A percentile compares a stretch with the other conserved stretches of the same genome.
Evolutionary conservation across 2,329 filamentous ascomycete species (phyloP).

Genomic region (Epichloe amarillans): DNA sequence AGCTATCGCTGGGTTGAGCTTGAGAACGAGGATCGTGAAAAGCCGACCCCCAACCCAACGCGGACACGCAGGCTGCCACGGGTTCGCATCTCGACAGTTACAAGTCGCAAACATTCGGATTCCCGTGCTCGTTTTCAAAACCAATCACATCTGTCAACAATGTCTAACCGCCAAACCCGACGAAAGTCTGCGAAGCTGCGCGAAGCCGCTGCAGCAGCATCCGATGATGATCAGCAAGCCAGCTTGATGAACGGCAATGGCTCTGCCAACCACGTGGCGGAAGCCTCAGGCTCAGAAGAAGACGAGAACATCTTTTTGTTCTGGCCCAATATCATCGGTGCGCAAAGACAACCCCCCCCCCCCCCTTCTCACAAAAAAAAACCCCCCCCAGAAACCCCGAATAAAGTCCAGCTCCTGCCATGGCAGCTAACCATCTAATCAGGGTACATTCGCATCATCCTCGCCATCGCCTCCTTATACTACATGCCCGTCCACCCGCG

Average conservation of each 20-base stretch:
- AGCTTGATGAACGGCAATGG: constrained; percentile 32
- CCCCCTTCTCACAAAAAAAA: neutral
- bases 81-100: neutral
- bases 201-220: constrained; percentile 10
- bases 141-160: constrained; percentile 10
- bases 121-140: neutral
- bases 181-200: constrained; percentile 24
- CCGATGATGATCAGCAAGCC: constrained; percentile 16
- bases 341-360: constrained; percentile 11
- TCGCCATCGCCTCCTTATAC: constrained; percentile 84
- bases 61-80: no score
- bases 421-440: constrained; percentile 1
- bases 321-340: constrained; percentile 71
- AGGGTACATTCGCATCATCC: constrained; percentile 68
- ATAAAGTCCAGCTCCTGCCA: neutral
- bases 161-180: constrained; percentile 27
- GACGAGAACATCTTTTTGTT: constrained; percentile 72
- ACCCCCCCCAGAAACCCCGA: neutral
- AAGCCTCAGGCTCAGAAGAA: constrained; percentile 22
- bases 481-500: constrained; percentile 99
- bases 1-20: neutral
- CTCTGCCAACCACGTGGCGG: constrained; percentile 21
- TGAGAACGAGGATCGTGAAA: neutral
- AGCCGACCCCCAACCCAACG: no score
- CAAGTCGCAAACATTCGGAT: neutral